A percentile compares a stretch with the other conserved stretches of the same genome.
Evolutionary conservation across 768 basidiomycete species (phyloP).

Genomic region (Suillus placidus): DNA sequence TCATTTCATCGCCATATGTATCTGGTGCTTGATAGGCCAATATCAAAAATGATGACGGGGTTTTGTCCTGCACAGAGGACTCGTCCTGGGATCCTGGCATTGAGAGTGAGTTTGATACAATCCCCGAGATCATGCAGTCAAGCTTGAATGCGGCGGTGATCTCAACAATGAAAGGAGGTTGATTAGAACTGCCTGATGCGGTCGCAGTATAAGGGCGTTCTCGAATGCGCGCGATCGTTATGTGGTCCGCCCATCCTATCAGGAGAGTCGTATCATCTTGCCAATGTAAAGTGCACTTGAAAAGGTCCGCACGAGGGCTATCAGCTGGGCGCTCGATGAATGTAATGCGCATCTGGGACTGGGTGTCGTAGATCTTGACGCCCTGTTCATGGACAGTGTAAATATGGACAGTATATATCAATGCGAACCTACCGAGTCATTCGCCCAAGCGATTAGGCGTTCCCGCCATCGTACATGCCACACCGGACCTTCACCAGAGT

Average conservation of each 20-base stretch:
- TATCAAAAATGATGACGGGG: conserved; percentile 78
- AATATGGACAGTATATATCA: conserved; percentile 3
- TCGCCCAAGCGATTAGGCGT: conserved; percentile 92
- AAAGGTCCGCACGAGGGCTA: conserved; percentile 90
- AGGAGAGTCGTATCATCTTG: conserved; percentile 89
- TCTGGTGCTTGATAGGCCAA: conserved; percentile 87
- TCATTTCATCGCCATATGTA: conserved; percentile 64
- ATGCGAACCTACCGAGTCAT: conserved; percentile 71
- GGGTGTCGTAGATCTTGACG: conserved; percentile 90
- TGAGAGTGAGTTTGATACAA: conserved; percentile 72
- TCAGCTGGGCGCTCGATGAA: conserved; percentile 82
- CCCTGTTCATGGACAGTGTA: conserved; percentile 53
- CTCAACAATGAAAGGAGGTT: conserved; percentile 73
- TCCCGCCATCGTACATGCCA: conserved; percentile 91
- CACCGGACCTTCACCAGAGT: conserved; percentile 89
- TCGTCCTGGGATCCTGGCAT: conserved; percentile 21
- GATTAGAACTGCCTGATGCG: conserved; percentile 46
- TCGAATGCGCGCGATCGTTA: conserved; percentile 86
- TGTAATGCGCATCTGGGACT: conserved; percentile 74
- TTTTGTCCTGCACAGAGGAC: conserved; percentile 25
- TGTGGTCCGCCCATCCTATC: conserved; percentile 91
- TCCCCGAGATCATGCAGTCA: conserved; percentile 94
- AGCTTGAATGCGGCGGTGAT: conserved; percentile 91
- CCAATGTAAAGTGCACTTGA: conserved; percentile 92
- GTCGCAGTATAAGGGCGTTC: conserved; percentile 51